phyloP scores from a whole-genome alignment of 2,329 filamentous ascomycete genomes.

The Aspergillus puulaauensis region DNA sequence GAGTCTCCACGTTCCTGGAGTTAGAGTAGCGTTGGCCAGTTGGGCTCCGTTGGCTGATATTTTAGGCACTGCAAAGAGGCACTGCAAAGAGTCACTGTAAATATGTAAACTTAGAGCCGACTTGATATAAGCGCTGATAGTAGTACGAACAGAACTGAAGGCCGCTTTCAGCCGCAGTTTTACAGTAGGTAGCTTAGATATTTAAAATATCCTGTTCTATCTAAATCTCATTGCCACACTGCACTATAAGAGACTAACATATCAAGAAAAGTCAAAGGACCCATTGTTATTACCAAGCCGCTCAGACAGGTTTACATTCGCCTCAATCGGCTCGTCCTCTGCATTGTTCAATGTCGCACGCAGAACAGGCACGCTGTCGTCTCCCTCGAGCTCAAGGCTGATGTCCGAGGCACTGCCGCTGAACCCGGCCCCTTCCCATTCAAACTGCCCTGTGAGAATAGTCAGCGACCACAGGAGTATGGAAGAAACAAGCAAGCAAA shows the following conservation, averaged over 20 bases:
- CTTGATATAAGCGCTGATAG: too few relatives aligned
- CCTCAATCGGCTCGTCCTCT: neutral
- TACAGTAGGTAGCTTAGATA: neutral
- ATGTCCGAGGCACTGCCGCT: constrained; percentile 11
- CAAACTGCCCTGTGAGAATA: constrained; percentile 12
- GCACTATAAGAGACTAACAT: neutral
- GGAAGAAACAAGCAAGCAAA: neutral
- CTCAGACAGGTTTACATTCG: constrained; percentile 20
- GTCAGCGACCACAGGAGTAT: neutral
- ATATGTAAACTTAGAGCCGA: too few relatives aligned
- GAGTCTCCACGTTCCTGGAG: too few relatives aligned
- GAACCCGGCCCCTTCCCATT: constrained; percentile 18
- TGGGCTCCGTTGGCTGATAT: too few relatives aligned
- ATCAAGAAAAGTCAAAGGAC: constrained; percentile 2
- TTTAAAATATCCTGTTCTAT: neutral
- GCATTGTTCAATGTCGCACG: constrained; percentile 11
- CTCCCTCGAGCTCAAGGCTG: constrained; percentile 18
- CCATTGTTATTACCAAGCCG: constrained; percentile 15
- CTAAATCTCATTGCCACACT: neutral
- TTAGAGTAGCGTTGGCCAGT: too few relatives aligned
- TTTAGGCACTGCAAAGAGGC: too few relatives aligned
- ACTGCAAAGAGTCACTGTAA: too few relatives aligned
- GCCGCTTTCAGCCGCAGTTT: too few relatives aligned
- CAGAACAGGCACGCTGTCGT: constrained; percentile 16
- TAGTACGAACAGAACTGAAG: too few relatives aligned